A percentile compares a stretch with the other conserved stretches of the same genome.
These are phyloP conservation scores for Lyophyllum decastes DNA, from an alignment of 768 basidiomycete genomes.

Conservation along the genomic window DNA sequence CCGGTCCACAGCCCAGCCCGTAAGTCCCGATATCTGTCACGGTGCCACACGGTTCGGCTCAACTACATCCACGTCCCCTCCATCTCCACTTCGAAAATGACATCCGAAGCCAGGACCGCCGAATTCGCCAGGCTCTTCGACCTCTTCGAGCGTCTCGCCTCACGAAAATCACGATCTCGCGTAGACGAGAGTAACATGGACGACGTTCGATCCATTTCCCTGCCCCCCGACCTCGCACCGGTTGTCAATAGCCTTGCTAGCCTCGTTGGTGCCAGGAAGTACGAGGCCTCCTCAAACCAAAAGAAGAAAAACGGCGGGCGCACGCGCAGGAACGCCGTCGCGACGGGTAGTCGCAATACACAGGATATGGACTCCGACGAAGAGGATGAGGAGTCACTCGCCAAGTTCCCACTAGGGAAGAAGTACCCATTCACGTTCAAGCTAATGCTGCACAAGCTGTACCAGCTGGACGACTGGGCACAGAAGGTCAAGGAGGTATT, in stretches of 20 bases:
- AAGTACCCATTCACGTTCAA: conserved; percentile 64
- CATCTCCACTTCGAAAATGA: conserved; percentile 12
- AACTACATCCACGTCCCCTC: background rate
- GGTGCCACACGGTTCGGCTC: background rate
- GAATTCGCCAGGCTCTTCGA: conserved; percentile 58
- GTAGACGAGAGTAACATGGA: conserved; percentile 29
- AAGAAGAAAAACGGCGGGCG: conserved; percentile 8
- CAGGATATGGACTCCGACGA: conserved; percentile 18
- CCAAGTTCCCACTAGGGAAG: conserved; percentile 45
- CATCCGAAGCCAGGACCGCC: conserved; percentile 40
- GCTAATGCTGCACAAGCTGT: conserved; percentile 67
- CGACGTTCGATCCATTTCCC: conserved; percentile 17
- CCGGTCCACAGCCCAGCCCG: conserved; percentile 8
- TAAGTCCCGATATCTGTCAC: background rate
- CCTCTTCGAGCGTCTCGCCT: conserved; percentile 55
- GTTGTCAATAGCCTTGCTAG: conserved; percentile 33
- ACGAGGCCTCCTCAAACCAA: background rate
- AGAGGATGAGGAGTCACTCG: conserved; percentile 27
- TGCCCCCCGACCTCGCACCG: conserved; percentile 40
- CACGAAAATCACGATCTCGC: conserved; percentile 35
- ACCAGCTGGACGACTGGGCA: conserved; percentile 60
- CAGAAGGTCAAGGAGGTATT: conserved; percentile 54
- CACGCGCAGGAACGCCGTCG: conserved; percentile 28
- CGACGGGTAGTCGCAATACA: conserved; percentile 11
- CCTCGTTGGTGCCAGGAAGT: conserved; percentile 19